Evolutionary conservation across 2,329 filamentous ascomycete species (phyloP).

Genomic region (Trichophyton simii): DNA sequence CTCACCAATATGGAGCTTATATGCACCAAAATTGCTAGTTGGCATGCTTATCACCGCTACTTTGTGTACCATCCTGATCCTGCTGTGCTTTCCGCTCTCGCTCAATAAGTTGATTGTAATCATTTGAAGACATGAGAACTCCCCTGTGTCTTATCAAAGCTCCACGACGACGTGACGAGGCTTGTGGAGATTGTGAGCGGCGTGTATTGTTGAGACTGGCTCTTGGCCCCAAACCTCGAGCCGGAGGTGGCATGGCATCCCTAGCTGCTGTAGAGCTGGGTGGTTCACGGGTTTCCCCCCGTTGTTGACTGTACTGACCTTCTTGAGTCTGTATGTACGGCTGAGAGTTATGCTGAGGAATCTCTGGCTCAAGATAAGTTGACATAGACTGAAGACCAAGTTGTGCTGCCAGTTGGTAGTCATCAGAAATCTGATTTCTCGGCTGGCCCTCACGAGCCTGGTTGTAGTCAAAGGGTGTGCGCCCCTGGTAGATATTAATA

Average conservation of each 20-base stretch:
- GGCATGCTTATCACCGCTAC: background rate
- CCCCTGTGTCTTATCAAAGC: background rate
- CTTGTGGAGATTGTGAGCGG: background rate
- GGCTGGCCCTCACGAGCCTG: background rate
- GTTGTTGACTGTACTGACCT: background rate
- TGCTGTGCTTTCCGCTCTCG: background rate
- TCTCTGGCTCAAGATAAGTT: too few relatives aligned
- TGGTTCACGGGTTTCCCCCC: background rate
- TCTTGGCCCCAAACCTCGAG: background rate
- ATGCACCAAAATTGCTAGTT: background rate
- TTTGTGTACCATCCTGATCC: background rate
- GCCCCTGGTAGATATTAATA: background rate
- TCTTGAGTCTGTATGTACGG: background rate
- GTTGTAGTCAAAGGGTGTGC: background rate
- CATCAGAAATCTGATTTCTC: background rate
- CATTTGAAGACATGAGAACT: background rate
- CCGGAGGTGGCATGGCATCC: background rate
- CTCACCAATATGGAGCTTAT: too few relatives aligned
- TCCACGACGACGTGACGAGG: background rate
- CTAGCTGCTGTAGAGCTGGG: background rate
- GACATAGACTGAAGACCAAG: background rate
- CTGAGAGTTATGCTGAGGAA: background rate
- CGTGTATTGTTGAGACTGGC: background rate
- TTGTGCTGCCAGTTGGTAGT: background rate
- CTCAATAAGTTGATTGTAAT: background rate